Evolutionary conservation across 352 stramenopile genomes (phyloP).

Genomic region (Pythium sukuiense): DNA sequence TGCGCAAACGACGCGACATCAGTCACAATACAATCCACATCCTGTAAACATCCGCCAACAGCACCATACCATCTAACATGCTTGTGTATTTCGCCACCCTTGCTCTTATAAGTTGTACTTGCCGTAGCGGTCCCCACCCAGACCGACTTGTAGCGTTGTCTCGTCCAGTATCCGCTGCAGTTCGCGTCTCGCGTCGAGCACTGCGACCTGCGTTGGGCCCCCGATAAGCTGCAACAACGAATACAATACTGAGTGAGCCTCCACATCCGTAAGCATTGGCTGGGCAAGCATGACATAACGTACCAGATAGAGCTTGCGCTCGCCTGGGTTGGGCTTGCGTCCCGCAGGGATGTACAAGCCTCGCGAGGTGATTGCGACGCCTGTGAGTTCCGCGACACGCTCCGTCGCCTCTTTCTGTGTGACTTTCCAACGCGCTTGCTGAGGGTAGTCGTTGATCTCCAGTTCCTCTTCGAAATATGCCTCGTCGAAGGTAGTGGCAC

Average conservation of each 20-base stretch:
- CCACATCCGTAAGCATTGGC: background rate
- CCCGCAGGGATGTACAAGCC: conserved; percentile 88
- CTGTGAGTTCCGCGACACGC: conserved; percentile 86
- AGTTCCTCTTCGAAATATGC: conserved; percentile 89
- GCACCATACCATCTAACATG: conserved; percentile 10
- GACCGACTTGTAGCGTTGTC: conserved; percentile 86
- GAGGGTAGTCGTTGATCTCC: conserved; percentile 95
- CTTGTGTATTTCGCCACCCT: conserved; percentile 18
- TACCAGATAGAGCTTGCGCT: conserved; percentile 90
- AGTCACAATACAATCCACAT: conserved; percentile 1
- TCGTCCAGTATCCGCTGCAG: conserved; percentile 88
- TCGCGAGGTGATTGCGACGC: conserved; percentile 84
- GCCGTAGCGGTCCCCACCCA: conserved; percentile 85
- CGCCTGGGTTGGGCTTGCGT: conserved; percentile 78
- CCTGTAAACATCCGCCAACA: background rate
- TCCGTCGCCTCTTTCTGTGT: conserved; percentile 88
- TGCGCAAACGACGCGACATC: background rate
- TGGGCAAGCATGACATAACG: conserved; percentile 5
- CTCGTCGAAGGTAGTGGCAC: conserved; percentile 34
- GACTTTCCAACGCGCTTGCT: conserved; percentile 88
- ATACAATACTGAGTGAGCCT: background rate
- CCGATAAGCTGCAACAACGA: conserved; percentile 66
- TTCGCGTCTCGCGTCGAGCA: conserved; percentile 77
- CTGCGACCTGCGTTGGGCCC: conserved; percentile 63
- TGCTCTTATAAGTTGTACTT: conserved; percentile 85